Base-by-base conservation (phyloP, 805 yeast species). In the Priceomyces medius region DNA sequence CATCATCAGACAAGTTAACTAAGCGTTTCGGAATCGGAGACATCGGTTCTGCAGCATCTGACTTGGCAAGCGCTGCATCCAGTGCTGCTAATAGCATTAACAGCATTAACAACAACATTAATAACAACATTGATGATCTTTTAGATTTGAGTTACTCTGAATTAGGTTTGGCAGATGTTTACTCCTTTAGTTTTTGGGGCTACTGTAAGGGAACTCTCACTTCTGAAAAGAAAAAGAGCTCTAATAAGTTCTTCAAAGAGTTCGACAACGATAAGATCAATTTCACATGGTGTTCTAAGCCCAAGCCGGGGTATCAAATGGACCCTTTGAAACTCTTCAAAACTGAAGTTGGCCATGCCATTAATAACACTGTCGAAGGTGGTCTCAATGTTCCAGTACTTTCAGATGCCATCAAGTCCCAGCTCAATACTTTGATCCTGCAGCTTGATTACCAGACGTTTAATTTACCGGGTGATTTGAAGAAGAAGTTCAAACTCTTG, bases 251-350 rank as follows among this genome's bases (percentile, higher is more conserved):
- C 10, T 18, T 39, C 9, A 47, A 50, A 16, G 48, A 51, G 9
- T 64, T 61, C 40, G 59, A 59, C 37, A 64, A 64, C 41, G 45
- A 52, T 13, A 52, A 62, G 8, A 55, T 65, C 19, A 63, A 66
- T 37, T 68, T 70, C 48, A 64, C 71, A 3, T 66, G 66, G 56
- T 86, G 95, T 59, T 64, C 77, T 12, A 53, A 67, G 7, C 79
- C 90, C 16, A 59, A 67, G 43, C 67, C 78, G 2, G 79, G 79
- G 48, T 86, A 71, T 58, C 60, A 67, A 44, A 76, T 85, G 51
- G 77, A 83, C 54, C 81, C 85, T 1, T 59, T 72, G 31, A 50
- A 47, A 2, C 45, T 70, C 4, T 43, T 70, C 38, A 64, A 59
- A 40, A 41, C 49, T 18, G 75, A 69, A 46, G 46, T 69, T 42